phyloP scores from a whole-genome alignment of 768 basidiomycete genomes.

The Strobilomyces confusus region DNA sequence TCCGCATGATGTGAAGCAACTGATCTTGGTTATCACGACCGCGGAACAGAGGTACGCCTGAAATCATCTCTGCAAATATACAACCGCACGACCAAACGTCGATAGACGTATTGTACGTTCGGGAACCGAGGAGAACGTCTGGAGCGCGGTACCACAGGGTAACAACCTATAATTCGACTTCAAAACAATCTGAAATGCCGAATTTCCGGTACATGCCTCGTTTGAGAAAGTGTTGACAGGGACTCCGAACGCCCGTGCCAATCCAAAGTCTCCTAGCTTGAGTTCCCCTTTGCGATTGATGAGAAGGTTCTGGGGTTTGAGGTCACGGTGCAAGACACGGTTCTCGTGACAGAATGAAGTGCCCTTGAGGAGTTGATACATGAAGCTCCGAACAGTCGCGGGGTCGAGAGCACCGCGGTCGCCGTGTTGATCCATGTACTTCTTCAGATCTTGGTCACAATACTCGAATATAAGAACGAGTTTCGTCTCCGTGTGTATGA shows the following conservation, averaged over 20 bases:
- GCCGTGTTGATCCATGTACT: constrained; percentile 98
- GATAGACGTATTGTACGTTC: constrained; percentile 97
- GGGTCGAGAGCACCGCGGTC: constrained; percentile 93
- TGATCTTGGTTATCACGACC: constrained; percentile 98
- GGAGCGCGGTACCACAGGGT: constrained; percentile 99
- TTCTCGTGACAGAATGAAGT: constrained; percentile 99
- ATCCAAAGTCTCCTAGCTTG: constrained; percentile 96
- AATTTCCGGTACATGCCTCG: constrained; percentile 49
- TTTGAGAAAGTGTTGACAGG: constrained; percentile 99
- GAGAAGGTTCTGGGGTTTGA: constrained; percentile 97
- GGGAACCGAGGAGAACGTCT: constrained; percentile 92
- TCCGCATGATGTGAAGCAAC: constrained; percentile 94
- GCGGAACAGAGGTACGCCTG: constrained; percentile 93
- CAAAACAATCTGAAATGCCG: neutral
- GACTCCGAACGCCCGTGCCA: constrained; percentile 96
- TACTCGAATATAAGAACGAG: constrained; percentile 98
- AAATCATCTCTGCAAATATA: constrained; percentile 99
- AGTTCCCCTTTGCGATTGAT: constrained; percentile 97
- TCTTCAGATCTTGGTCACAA: constrained; percentile 97
- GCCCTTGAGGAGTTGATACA: constrained; percentile 96
- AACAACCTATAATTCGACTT: constrained; percentile 66
- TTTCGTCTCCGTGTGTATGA: constrained; percentile 98
- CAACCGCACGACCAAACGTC: constrained; percentile 99
- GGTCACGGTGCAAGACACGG: constrained; percentile 93
- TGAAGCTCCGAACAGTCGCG: constrained; percentile 87